phyloP scores from a whole-genome alignment of 345 rosid genomes.

The Dimocarpus longan region DNA sequence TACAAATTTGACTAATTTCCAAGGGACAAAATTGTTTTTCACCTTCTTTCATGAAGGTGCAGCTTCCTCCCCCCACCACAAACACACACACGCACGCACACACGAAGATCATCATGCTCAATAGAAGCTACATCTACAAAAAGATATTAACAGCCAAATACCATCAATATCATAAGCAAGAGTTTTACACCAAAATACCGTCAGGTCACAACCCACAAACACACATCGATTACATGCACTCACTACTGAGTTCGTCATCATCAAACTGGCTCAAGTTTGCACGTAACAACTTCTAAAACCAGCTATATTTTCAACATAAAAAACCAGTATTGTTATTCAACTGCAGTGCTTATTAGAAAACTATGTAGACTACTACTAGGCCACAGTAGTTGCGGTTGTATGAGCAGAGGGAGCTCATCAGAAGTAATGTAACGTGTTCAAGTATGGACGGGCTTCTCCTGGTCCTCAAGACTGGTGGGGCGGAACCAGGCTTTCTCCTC shows the following conservation, averaged over 20 bases:
- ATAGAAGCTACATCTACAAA: too few relatives aligned
- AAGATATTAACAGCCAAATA: too few relatives aligned
- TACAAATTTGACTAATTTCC: too few relatives aligned
- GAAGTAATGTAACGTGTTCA: not conserved
- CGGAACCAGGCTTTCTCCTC: slow-evolving; percentile 98
- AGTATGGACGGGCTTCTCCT: slow-evolving; percentile 65
- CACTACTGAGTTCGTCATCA: not conserved
- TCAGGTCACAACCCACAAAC: not conserved
- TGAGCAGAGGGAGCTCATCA: not conserved
- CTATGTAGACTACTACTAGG: not conserved
- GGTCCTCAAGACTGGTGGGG: slow-evolving; percentile 86
- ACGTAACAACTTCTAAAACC: not conserved
- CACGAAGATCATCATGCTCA: too few relatives aligned
- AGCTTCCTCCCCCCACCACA: too few relatives aligned
- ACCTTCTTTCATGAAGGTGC: too few relatives aligned
- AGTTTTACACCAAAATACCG: not conserved
- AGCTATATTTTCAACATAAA: too few relatives aligned
- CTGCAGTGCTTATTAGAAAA: not conserved
- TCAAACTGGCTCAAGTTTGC: not conserved
- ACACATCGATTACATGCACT: not conserved
- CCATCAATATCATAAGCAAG: not conserved
- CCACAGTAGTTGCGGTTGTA: not conserved
- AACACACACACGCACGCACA: too few relatives aligned
- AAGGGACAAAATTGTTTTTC: too few relatives aligned
- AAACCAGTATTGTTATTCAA: not conserved